Conservation (phyloP, 2,329 filamentous ascomycete genomes). For the Sporothrix schenckii region DNA sequence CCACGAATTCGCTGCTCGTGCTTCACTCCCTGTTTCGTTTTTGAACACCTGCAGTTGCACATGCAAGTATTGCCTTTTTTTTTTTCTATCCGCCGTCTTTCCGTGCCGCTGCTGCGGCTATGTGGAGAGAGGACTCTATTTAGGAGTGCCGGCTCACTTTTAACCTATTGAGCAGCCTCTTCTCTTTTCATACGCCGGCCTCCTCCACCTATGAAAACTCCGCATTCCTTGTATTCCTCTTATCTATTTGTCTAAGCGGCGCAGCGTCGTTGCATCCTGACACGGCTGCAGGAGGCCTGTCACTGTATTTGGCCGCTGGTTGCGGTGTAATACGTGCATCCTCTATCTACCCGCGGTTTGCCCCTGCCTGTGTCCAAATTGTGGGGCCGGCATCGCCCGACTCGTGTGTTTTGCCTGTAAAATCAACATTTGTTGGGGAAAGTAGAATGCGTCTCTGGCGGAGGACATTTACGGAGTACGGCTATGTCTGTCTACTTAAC, state of each 20-base stretch:
- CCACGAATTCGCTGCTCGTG: background rate
- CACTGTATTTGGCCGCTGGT: background rate
- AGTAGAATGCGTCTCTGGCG: background rate
- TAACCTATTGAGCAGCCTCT: background rate
- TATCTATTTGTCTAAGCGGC: background rate
- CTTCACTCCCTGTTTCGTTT: background rate
- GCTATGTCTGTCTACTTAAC: background rate
- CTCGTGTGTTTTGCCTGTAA: background rate
- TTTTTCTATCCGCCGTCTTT: background rate
- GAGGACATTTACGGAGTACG: background rate
- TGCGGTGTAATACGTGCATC: too few relatives aligned
- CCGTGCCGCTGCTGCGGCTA: slow-evolving; percentile 19
- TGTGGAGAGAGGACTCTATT: slow-evolving; percentile 12
- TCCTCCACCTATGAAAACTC: slow-evolving; percentile 10
- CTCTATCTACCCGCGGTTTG: background rate
- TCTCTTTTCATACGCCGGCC: background rate
- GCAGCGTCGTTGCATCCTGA: background rate
- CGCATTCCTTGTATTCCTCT: slow-evolving; percentile 1
- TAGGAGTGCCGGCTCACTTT: background rate
- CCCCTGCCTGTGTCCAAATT: background rate
- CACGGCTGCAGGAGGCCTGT: background rate
- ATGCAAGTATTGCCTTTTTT: background rate
- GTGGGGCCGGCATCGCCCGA: slow-evolving; percentile 28
- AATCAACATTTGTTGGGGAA: background rate
- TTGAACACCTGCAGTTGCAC: background rate